Conservation (phyloP, 2,329 filamentous ascomycete genomes). For the Cephalotrichum gorgonifer region DNA sequence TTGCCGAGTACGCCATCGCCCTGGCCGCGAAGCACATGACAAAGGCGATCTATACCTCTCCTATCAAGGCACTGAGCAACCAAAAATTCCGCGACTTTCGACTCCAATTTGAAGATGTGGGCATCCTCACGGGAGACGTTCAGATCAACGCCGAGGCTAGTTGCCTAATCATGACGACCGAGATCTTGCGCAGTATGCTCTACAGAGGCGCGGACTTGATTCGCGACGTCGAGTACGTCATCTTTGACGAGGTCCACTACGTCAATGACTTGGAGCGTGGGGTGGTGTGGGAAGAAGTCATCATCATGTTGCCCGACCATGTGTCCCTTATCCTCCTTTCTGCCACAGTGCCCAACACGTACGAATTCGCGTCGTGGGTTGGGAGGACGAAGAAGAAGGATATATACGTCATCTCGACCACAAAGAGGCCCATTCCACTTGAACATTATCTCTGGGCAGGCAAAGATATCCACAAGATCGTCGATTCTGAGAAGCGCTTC, state of each 20-base stretch:
- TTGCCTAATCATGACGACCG: conserved; percentile 98
- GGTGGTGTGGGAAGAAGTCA: conserved; percentile 98
- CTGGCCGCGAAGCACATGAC: conserved; percentile 98
- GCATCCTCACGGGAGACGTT: conserved; percentile 92
- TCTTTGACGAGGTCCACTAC: conserved; percentile 98
- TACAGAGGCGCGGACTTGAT: conserved; percentile 94
- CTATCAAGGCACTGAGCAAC: conserved; percentile 96
- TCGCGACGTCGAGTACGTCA: conserved; percentile 94
- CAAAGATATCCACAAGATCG: conserved; percentile 89
- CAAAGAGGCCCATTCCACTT: conserved; percentile 86
- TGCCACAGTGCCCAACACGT: conserved; percentile 92
- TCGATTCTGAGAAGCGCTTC: conserved; percentile 85
- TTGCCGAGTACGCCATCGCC: conserved; percentile 95
- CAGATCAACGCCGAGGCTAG: conserved; percentile 97
- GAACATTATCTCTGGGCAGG: conserved; percentile 96
- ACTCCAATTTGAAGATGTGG: conserved; percentile 84
- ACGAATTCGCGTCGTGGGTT: conserved; percentile 98
- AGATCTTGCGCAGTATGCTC: conserved; percentile 96
- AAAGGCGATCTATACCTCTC: conserved; percentile 97
- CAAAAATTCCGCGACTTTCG: conserved; percentile 97
- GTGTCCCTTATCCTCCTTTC: conserved; percentile 92
- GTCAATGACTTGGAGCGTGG: conserved; percentile 93
- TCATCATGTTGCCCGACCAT: conserved; percentile 97
- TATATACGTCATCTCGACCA: conserved; percentile 96
- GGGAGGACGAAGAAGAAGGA: conserved; percentile 97